These are phyloP conservation scores for Mortierella sp. DNA, from an alignment of 371 early-diverging fungal genomes.

Conservation along the genomic window DNA sequence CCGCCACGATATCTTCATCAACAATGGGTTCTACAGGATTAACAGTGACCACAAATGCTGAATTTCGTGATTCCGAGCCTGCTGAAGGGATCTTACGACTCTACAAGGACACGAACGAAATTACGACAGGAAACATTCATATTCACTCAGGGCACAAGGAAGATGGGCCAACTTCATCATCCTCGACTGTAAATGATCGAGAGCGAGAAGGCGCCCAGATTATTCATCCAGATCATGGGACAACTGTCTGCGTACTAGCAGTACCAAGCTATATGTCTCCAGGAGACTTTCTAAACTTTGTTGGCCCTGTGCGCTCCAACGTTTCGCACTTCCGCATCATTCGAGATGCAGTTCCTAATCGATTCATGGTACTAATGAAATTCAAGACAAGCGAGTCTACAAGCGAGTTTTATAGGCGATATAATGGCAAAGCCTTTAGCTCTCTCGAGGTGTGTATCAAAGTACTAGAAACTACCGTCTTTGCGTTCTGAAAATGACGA, in stretches of 20 bases:
- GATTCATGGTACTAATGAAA: constrained; percentile 87
- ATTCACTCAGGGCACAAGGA: constrained; percentile 10
- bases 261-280: constrained; percentile 91
- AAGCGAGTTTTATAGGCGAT: constrained; percentile 76
- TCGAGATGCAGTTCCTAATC: constrained; percentile 83
- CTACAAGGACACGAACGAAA: constrained; percentile 67
- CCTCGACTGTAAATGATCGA: background rate
- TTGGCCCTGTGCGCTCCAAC: constrained; percentile 70
- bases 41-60: background rate
- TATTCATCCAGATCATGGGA: constrained; percentile 56
- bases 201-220: constrained; percentile 40
- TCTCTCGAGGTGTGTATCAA: constrained; percentile 73
- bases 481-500: too few species aligned
- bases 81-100: constrained; percentile 80
- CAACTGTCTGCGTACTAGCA: constrained; percentile 80
- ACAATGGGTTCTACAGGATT: background rate
- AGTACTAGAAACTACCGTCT: background rate
- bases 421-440: constrained; percentile 85
- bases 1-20: constrained; percentile 1
- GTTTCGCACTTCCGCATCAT: constrained; percentile 79
- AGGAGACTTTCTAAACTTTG: constrained; percentile 86
- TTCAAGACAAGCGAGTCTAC: constrained; percentile 73
- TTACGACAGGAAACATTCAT: constrained; percentile 49
- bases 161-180: background rate
- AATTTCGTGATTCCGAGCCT: constrained; percentile 38